Evolutionary conservation across 2,329 filamentous ascomycete species (phyloP).

Genomic region (Pleoardoris graminearum): DNA sequence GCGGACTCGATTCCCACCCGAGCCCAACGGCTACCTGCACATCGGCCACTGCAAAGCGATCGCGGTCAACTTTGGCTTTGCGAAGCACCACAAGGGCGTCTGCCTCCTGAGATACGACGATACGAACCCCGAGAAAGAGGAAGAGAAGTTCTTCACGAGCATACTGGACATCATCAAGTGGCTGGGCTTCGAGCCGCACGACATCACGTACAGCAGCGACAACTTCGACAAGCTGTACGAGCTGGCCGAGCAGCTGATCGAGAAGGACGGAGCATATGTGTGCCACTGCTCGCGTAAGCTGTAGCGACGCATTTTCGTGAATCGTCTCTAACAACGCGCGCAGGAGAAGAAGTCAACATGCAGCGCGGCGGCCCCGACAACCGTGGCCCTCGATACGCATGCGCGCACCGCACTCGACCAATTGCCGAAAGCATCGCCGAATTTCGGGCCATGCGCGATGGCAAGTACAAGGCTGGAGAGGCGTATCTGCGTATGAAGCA

Average conservation of each 20-base stretch:
- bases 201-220: conserved; percentile 86
- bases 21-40: conserved; percentile 90
- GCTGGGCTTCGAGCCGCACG: conserved; percentile 79
- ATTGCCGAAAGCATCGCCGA: conserved; percentile 77
- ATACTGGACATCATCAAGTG: conserved; percentile 87
- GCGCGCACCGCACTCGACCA: conserved; percentile 74
- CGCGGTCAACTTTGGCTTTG: conserved; percentile 94
- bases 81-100: conserved; percentile 76
- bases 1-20: conserved; percentile 55
- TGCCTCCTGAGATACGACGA: conserved; percentile 86
- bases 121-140: conserved; percentile 91
- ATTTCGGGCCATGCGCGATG: conserved; percentile 88
- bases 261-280: conserved; percentile 71
- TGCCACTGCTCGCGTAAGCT: conserved; percentile 74
- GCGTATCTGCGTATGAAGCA: conserved; percentile 94
- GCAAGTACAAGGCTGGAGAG: conserved; percentile 82
- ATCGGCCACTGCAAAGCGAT: conserved; percentile 96
- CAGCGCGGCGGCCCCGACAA: conserved; percentile 80
- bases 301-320: not conserved
- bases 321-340: conserved; percentile 25
- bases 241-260: conserved; percentile 82
- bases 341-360: conserved; percentile 77
- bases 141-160: conserved; percentile 85
- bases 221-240: conserved; percentile 89
- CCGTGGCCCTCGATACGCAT: conserved; percentile 73